Evolutionary conservation across 2,329 filamentous ascomycete genomes (phyloP), one percentile per base, ranked within the genome.

Genomic region (Chaetomium sp.): DNA sequence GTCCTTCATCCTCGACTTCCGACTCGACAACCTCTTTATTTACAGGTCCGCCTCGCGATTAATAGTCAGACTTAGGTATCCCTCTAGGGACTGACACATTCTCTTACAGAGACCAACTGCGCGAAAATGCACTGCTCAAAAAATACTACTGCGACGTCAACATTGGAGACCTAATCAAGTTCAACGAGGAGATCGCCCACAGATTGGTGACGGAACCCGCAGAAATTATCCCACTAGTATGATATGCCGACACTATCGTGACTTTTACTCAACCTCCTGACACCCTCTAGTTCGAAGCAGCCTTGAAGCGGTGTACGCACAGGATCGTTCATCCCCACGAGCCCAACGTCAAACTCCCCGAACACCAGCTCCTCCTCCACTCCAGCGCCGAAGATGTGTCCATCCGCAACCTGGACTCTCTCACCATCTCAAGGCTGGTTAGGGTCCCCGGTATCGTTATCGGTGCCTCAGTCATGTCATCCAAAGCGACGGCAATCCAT

Each of bases 371-470:
- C 33, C 90, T 99, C 63, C 87, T 99, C 57, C 93, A 98, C 78
- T 98, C 95, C 59, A 91, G 89, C 65, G 93, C 93, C 69, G 90
- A 94, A 60, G 89, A 96, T 76, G 92, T 93, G 33, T 95, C 94
- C 0, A 98, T 99, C 72, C 90, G 95, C 69, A 93, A 97, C 70
- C 85, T 99, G 47, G 95, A 96, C 72, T 96, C 95, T 9, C 90
- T 91, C 68, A 94, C 92, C 68, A 96, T 99, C 70, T 93, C 94
- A 5, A 89, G 93, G 71, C 89, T 99, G n/a, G 94, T 99, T 47
- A 88, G 94, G 63, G 96, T 99, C 64, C 95, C 95, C 0, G 96
- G 95, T 58, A 99, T 99, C 69, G 92, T 99, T 65, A 99, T 99
- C 70, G 94, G 95, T 55, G 95, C 95, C 55, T 97, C 94, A 0